A percentile compares a stretch with the other conserved stretches of the same genome.
Conservation (phyloP, 768 basidiomycete genomes). For the Amanita molliuscula region DNA sequence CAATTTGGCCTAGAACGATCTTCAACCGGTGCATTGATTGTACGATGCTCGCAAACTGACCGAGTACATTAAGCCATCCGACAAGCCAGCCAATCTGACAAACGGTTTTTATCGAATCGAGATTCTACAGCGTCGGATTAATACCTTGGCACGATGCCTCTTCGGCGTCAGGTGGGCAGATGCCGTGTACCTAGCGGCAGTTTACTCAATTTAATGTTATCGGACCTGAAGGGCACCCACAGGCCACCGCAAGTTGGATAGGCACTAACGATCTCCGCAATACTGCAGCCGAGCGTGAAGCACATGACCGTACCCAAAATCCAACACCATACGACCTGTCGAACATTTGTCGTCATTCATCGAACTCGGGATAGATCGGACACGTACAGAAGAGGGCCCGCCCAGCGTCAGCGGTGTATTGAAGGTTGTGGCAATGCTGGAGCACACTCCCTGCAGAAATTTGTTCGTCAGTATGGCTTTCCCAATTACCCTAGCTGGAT, state of each 20-base stretch:
- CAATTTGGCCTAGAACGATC: slow-evolving; percentile 50
- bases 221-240: slow-evolving; percentile 23
- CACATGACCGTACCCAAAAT: slow-evolving; percentile 64
- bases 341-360: not conserved
- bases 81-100: slow-evolving; percentile 66
- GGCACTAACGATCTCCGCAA: slow-evolving; percentile 70
- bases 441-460: slow-evolving; percentile 52
- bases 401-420: slow-evolving; percentile 62
- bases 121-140: not conserved
- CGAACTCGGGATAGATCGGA: not conserved
- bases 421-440: slow-evolving; percentile 70
- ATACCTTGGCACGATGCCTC: slow-evolving; percentile 47
- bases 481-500: not conserved
- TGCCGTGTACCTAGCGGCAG: slow-evolving; percentile 57
- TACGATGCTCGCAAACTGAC: slow-evolving; percentile 19
- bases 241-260: slow-evolving; percentile 68
- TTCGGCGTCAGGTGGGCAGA: slow-evolving; percentile 65
- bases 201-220: not conserved
- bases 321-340: slow-evolving; percentile 57
- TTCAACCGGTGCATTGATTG: slow-evolving; percentile 1
- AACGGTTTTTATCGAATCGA: not conserved
- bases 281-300: slow-evolving; percentile 62
- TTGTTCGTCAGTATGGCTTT: not conserved
- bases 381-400: slow-evolving; percentile 42
- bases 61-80: slow-evolving; percentile 78